A percentile compares a stretch with the other conserved stretches of the same genome.
These are phyloP conservation scores for Lentithecium fluviatile DNA, from an alignment of 495 filamentous ascomycete genomes.

Conservation along the genomic window DNA sequence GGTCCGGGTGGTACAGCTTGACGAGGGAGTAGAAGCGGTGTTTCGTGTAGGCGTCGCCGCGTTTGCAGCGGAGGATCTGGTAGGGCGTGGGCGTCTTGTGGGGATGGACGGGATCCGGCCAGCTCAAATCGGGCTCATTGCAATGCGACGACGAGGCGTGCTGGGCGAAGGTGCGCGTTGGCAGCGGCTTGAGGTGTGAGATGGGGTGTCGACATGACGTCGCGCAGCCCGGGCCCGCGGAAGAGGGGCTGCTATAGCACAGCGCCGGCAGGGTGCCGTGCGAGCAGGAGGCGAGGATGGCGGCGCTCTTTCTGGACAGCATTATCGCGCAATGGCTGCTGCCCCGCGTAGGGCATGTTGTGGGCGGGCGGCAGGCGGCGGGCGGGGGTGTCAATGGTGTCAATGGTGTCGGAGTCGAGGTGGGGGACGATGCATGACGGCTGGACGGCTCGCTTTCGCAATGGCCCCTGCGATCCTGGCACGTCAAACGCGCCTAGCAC, in stretches of 20 bases:
- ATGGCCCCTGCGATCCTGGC: no score
- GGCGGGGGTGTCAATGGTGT: no score
- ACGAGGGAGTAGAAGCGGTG: slow-evolving; percentile 81
- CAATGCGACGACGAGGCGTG: slow-evolving; percentile 15
- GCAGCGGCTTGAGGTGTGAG: slow-evolving; percentile 3
- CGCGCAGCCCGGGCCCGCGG: slow-evolving; percentile 7
- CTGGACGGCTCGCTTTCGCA: no score
- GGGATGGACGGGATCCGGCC: slow-evolving; percentile 30
- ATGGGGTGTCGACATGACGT: slow-evolving; percentile 26
- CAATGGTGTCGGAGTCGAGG: background rate
- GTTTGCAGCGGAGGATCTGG: slow-evolving; percentile 72
- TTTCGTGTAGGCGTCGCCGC: slow-evolving; percentile 72
- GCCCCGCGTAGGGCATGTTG: slow-evolving; percentile 13
- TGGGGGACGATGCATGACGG: background rate
- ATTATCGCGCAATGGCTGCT: slow-evolving; percentile 9
- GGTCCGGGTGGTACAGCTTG: slow-evolving; percentile 94
- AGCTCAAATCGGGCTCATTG: slow-evolving; percentile 14
- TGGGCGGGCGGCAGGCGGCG: background rate
- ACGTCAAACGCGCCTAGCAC: no score
- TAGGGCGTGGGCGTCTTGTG: slow-evolving; percentile 72
- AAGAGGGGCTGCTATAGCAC: no score
- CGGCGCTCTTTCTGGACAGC: slow-evolving; percentile 30
- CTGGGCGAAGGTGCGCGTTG: slow-evolving; percentile 28
- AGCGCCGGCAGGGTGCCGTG: background rate
- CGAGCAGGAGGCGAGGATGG: slow-evolving; percentile 2